Conservation (phyloP, 805 yeast genomes). For the Candida maris region DNA sequence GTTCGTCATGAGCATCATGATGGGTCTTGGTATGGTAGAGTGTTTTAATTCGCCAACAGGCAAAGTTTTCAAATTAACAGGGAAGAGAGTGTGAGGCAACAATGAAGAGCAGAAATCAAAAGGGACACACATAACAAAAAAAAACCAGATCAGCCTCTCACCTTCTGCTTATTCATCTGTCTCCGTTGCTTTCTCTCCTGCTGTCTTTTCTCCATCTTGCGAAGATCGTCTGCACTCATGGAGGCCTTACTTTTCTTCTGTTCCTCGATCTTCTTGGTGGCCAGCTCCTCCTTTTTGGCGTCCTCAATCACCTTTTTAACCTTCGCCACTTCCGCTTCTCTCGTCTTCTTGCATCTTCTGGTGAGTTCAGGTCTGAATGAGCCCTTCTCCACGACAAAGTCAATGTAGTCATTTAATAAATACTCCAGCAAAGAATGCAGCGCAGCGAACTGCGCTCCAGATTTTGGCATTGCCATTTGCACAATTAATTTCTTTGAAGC, state of each 20-base stretch:
- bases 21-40: constrained; percentile 51
- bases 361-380: constrained; percentile 70
- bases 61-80: constrained; percentile 49
- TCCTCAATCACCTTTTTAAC: constrained; percentile 67
- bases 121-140: constrained; percentile 1
- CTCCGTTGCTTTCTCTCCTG: constrained; percentile 79
- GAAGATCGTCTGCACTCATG: constrained; percentile 73
- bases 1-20: constrained; percentile 49
- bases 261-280: constrained; percentile 66
- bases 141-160: constrained; percentile 22
- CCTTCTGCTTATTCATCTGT: constrained; percentile 58
- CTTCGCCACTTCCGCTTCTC: constrained; percentile 70
- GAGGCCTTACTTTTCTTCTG: constrained; percentile 63
- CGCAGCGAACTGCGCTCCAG: constrained; percentile 46
- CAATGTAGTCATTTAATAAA: constrained; percentile 39
- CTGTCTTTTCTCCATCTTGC: constrained; percentile 73
- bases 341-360: constrained; percentile 71
- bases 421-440: constrained; percentile 60
- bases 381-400: constrained; percentile 33
- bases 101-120: background rate
- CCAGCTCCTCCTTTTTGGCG: constrained; percentile 61
- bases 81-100: constrained; percentile 21
- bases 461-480: constrained; percentile 49
- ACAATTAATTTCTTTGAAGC: constrained; percentile 54
- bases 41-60: constrained; percentile 53